A percentile compares a stretch with the other conserved stretches of the same genome.
These are phyloP conservation scores for Fomitopsis schrenkii DNA, from an alignment of 1,284 basidiomycete species.

Conservation along the genomic window DNA sequence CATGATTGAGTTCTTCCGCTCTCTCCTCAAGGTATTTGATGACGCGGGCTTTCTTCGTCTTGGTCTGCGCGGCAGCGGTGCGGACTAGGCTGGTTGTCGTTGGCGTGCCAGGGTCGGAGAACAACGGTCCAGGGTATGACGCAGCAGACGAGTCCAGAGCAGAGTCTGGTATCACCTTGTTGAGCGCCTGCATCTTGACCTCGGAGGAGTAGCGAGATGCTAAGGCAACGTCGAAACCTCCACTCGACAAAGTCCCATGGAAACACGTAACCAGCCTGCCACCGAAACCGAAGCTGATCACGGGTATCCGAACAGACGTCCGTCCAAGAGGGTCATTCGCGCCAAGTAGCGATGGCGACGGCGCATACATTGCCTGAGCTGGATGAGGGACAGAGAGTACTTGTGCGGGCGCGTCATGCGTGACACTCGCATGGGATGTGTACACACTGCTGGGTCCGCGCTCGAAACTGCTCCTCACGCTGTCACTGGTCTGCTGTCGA, in stretches of 20 bases:
- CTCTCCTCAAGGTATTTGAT: slow-evolving; percentile 74
- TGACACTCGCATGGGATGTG: slow-evolving; percentile 2
- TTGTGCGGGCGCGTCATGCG: slow-evolving; percentile 27
- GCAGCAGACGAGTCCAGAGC: slow-evolving; percentile 53
- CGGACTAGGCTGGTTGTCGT: slow-evolving; percentile 62
- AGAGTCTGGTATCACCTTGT: slow-evolving; percentile 66
- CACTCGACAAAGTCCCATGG: slow-evolving; percentile 66
- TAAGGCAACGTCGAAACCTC: slow-evolving; percentile 75
- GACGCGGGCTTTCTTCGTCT: slow-evolving; percentile 82
- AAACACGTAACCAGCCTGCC: slow-evolving; percentile 86
- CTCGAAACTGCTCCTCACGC: slow-evolving; percentile 1
- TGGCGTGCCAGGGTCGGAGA: slow-evolving; percentile 69
- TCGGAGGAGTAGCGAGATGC: slow-evolving; percentile 67
- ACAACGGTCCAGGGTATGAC: slow-evolving; percentile 82
- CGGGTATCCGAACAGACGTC: slow-evolving; percentile 67
- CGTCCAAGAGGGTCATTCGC: slow-evolving; percentile 82
- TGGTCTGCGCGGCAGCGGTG: slow-evolving; percentile 57
- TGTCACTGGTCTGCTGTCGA: slow-evolving; percentile 21
- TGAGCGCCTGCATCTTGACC: slow-evolving; percentile 64
- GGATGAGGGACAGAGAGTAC: slow-evolving; percentile 41
- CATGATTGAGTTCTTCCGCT: slow-evolving; percentile 72
- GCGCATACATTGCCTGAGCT: slow-evolving; percentile 57
- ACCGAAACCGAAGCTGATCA: slow-evolving; percentile 87
- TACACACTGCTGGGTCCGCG: slow-evolving; percentile 7
- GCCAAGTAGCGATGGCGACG: slow-evolving; percentile 73